A percentile compares a stretch with the other conserved stretches of the same genome.
Conservation (phyloP, 257 asterid genomes). For the Craterostigma plantagineum region DNA sequence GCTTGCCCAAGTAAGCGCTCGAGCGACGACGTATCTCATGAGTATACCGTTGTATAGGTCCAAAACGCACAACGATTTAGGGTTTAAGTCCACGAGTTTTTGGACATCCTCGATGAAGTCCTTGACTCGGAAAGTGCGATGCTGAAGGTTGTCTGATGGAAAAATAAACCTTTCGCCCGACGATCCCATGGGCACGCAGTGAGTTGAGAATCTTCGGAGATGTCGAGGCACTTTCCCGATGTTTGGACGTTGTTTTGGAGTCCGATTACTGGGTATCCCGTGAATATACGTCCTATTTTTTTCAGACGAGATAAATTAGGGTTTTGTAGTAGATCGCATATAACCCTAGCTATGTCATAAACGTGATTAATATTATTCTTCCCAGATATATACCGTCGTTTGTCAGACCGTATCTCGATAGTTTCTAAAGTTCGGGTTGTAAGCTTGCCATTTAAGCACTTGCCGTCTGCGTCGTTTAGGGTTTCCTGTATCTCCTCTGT, state of each 20-base stretch:
- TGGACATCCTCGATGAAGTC: conserved; percentile 36
- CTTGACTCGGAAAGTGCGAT: conserved; percentile 23
- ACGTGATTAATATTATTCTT: neutral
- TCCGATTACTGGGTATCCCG: conserved; percentile 36
- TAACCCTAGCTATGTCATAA: no score
- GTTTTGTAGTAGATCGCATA: neutral
- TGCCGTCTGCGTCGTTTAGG: conserved; percentile 25
- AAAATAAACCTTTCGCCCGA: conserved; percentile 34
- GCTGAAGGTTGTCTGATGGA: conserved; percentile 42
- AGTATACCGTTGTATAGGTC: conserved; percentile 41
- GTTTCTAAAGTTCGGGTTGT: conserved; percentile 15
- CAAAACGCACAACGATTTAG: conserved; percentile 34
- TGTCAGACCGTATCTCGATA: conserved; percentile 25
- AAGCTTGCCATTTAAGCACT: conserved; percentile 22
- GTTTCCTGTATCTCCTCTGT: conserved; percentile 43
- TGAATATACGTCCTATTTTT: conserved; percentile 20
- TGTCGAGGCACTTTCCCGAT: conserved; percentile 43
- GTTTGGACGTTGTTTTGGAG: conserved; percentile 38
- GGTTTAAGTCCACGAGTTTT: conserved; percentile 19
- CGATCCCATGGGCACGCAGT: conserved; percentile 51
- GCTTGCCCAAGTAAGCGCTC: conserved; percentile 37
- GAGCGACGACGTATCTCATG: conserved; percentile 42
- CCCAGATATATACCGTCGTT: conserved; percentile 22
- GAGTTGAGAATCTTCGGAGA: conserved; percentile 13
- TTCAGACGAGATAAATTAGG: neutral